These are phyloP conservation scores for Spergularia bocconei DNA, from an alignment of 148 eudicot species.

Conservation along the genomic window DNA sequence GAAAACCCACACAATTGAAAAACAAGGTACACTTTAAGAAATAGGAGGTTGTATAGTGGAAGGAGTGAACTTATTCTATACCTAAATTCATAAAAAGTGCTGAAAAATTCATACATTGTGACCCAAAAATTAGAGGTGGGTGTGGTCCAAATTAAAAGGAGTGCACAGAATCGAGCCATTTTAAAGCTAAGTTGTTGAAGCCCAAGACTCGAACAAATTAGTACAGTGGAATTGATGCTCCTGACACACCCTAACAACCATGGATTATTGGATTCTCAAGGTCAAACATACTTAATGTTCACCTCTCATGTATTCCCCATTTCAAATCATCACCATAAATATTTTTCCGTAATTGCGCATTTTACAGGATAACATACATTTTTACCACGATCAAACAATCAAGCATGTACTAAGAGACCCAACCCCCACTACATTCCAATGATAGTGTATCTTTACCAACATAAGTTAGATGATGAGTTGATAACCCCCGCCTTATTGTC, in stretches of 20 bases:
- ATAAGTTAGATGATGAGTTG: no score
- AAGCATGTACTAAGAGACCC: no score
- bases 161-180: background rate
- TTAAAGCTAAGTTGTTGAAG: conserved; percentile 19
- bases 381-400: no score
- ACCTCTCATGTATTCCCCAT: no score
- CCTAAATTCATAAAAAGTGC: no score
- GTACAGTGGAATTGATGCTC: conserved; percentile 11
- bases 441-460: no score
- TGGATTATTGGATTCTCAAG: background rate
- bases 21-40: background rate
- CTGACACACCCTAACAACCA: conserved; percentile 19
- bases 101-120: background rate
- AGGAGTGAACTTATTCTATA: no score
- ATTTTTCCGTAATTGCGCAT: no score
- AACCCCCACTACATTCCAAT: no score
- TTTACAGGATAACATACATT: no score
- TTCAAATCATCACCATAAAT: no score
- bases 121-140: conserved; percentile 3
- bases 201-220: background rate
- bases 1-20: conserved; percentile 1
- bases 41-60: background rate
- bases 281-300: conserved; percentile 4
- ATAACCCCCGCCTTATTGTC: no score
- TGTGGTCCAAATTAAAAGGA: conserved; percentile 9